Evolutionary conservation across 768 basidiomycete genomes (phyloP).

Genomic region (Boletus sp.): DNA sequence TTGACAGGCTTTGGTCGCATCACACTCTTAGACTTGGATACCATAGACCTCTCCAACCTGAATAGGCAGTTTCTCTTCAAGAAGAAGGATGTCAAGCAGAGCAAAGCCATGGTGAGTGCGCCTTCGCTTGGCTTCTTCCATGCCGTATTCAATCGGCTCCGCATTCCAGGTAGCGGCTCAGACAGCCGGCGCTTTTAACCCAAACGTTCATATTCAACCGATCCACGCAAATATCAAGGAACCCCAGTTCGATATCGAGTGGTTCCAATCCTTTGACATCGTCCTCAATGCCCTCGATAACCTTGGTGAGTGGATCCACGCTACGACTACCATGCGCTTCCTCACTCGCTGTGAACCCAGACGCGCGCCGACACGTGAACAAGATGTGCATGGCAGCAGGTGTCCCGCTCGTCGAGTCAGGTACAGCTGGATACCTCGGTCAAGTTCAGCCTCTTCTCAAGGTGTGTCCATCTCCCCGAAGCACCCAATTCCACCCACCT

Average conservation of each 20-base stretch:
- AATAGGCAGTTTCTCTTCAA: slow-evolving; percentile 96
- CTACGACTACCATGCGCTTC: neutral
- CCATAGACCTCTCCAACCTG: slow-evolving; percentile 96
- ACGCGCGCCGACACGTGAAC: slow-evolving; percentile 94
- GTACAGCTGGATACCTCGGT: slow-evolving; percentile 94
- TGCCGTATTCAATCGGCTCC: neutral
- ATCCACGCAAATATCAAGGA: slow-evolving; percentile 97
- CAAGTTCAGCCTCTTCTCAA: slow-evolving; percentile 94
- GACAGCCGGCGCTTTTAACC: slow-evolving; percentile 82
- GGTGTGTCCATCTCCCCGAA: slow-evolving; percentile 38
- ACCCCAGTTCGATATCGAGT: slow-evolving; percentile 78
- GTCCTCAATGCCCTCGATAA: slow-evolving; percentile 97
- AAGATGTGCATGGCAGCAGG: slow-evolving; percentile 94
- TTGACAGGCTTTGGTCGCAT: slow-evolving; percentile 90
- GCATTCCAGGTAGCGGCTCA: slow-evolving; percentile 68
- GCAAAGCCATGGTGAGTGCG: slow-evolving; percentile 78
- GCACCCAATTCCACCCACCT: neutral
- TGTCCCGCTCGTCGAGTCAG: slow-evolving; percentile 91
- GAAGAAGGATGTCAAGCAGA: slow-evolving; percentile 96
- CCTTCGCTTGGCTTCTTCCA: neutral
- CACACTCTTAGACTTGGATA: slow-evolving; percentile 92
- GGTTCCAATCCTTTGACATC: slow-evolving; percentile 89
- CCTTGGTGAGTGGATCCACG: slow-evolving; percentile 57
- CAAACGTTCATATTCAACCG: slow-evolving; percentile 80
- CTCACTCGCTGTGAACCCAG: slow-evolving; percentile 37